A percentile compares a stretch with the other conserved stretches of the same genome.
Evolutionary conservation across 2,329 filamentous ascomycete genomes (phyloP).

Genomic region (Pseudocercospora fuligena): DNA sequence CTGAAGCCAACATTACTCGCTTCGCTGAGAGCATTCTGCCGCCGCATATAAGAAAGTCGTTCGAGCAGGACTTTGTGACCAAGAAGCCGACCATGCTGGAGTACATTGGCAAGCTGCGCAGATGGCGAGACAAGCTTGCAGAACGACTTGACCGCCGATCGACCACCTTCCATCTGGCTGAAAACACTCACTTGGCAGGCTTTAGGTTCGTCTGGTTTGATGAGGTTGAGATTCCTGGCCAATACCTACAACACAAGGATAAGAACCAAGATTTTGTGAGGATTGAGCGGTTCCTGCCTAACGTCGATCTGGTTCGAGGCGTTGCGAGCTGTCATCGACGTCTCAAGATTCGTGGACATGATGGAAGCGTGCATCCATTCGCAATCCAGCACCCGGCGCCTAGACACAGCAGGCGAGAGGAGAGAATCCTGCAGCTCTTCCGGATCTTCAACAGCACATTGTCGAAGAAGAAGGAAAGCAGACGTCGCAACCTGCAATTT

Average conservation of each 20-base stretch:
- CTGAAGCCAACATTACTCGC: constrained; percentile 93
- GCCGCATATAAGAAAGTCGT: constrained; percentile 90
- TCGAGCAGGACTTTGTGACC: constrained; percentile 94
- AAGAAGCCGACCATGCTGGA: constrained; percentile 97
- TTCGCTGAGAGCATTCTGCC: constrained; percentile 97
- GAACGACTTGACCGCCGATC: constrained; percentile 90
- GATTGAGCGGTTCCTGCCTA: constrained; percentile 94
- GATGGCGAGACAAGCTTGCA: constrained; percentile 97
- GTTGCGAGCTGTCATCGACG: constrained; percentile 90
- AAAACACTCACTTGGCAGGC: constrained; percentile 88
- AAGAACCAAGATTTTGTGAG: constrained; percentile 99
- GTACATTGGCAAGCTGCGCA: constrained; percentile 95
- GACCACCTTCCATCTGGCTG: constrained; percentile 75
- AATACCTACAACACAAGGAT: constrained; percentile 96
- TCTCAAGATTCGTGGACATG: constrained; percentile 94
- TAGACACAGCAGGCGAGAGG: constrained; percentile 88
- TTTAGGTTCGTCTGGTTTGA: constrained; percentile 98
- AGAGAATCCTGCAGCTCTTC: constrained; percentile 94
- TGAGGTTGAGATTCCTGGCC: constrained; percentile 95
- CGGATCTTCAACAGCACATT: constrained; percentile 94
- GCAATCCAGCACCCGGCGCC: constrained; percentile 95
- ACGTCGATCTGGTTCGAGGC: constrained; percentile 88
- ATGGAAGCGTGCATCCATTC: constrained; percentile 95
- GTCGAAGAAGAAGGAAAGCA: constrained; percentile 89
- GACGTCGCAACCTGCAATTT: constrained; percentile 92